These are phyloP conservation scores for Acacia concinna DNA, from an alignment of 331 rosid genomes.

Conservation along the genomic window DNA sequence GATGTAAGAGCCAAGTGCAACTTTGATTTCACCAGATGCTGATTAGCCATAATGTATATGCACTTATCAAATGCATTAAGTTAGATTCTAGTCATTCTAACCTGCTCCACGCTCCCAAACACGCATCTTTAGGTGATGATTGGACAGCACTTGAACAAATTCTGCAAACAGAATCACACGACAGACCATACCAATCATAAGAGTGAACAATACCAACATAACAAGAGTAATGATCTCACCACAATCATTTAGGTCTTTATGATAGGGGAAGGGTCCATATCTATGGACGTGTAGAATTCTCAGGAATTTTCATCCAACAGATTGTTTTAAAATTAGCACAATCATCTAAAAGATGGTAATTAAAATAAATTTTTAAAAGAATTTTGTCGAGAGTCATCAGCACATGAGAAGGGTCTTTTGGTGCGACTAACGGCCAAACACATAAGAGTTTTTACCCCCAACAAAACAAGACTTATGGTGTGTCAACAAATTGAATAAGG, in stretches of 20 bases:
- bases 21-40: conserved; percentile 1
- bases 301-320: neutral
- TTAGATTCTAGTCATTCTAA: conserved; percentile 35
- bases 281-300: neutral
- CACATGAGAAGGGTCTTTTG: neutral
- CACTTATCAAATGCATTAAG: conserved; percentile 2
- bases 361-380: neutral
- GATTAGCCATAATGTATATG: neutral
- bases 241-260: neutral
- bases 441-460: neutral
- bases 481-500: neutral
- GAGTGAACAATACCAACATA: neutral
- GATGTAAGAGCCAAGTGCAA: neutral
- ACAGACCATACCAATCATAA: conserved; percentile 11
- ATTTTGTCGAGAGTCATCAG: neutral
- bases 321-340: neutral
- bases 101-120: conserved; percentile 99
- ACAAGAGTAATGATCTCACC: neutral
- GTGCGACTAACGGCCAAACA: neutral
- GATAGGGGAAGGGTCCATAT: neutral
- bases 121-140: conserved; percentile 84
- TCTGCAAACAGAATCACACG: conserved; percentile 52
- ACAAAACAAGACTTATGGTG: neutral
- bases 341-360: neutral
- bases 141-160: conserved; percentile 82